Evolutionary conservation across 176 grass and related monocot species (phyloP).

Genomic region (Rhynchospora tenuis): DNA sequence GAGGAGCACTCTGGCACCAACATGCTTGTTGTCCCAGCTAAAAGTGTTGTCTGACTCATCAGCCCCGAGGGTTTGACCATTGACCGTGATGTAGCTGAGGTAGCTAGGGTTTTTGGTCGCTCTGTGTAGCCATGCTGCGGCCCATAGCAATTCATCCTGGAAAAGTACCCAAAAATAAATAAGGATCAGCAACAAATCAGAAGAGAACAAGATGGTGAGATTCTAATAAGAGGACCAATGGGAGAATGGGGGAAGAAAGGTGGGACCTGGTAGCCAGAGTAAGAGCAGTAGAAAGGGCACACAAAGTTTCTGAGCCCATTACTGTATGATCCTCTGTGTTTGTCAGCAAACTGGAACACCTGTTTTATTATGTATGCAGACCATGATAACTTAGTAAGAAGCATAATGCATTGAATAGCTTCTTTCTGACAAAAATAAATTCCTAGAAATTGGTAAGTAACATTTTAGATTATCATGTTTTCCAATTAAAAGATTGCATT

Average conservation of each 20-base stretch:
- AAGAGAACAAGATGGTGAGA: neutral
- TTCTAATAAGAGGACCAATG: slow-evolving; percentile 18
- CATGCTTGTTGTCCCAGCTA: slow-evolving; percentile 99
- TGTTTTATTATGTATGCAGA: neutral
- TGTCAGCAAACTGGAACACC: slow-evolving; percentile 89
- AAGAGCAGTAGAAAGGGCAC: slow-evolving; percentile 96
- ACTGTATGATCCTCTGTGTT: slow-evolving; percentile 84
- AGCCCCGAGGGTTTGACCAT: slow-evolving; percentile 80
- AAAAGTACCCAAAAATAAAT: neutral
- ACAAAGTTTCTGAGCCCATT: slow-evolving; percentile 45
- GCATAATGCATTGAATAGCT: neutral
- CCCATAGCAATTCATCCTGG: slow-evolving; percentile 88
- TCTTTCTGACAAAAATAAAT: neutral
- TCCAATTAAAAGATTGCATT: neutral
- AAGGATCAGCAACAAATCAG: neutral
- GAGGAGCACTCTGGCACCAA: slow-evolving; percentile 68
- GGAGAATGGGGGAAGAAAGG: neutral
- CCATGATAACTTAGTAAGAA: neutral
- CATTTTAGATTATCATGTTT: neutral
- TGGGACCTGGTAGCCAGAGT: slow-evolving; percentile 73
- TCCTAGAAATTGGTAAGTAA: neutral
- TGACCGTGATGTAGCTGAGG: slow-evolving; percentile 78
- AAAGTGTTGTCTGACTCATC: slow-evolving; percentile 90
- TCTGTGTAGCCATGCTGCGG: slow-evolving; percentile 85
- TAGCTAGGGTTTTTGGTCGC: slow-evolving; percentile 59